These are phyloP conservation scores for Coniferiporia sulphurascens DNA, from an alignment of 1,284 basidiomycete genomes.

Conservation along the genomic window DNA sequence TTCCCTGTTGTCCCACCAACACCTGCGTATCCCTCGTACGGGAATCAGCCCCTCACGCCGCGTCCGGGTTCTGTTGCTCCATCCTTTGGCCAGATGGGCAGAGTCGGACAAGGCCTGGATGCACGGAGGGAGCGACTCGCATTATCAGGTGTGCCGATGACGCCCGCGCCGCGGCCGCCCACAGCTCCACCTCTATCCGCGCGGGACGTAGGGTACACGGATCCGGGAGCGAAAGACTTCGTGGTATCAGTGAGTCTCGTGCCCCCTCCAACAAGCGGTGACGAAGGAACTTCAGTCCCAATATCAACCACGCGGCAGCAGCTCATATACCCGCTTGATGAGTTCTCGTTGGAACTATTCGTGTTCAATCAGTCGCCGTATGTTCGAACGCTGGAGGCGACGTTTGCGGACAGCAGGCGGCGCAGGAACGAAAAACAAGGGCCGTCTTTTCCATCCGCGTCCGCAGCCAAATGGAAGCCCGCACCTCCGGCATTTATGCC, in stretches of 20 bases:
- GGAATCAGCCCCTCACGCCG: conserved; percentile 39
- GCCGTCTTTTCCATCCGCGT: conserved; percentile 3
- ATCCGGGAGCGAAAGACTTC: conserved; percentile 45
- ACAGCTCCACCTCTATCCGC: conserved; percentile 24
- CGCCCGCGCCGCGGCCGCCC: conserved; percentile 49
- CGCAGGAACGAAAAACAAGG: conserved; percentile 35
- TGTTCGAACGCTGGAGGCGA: conserved; percentile 74
- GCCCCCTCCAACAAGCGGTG: conserved; percentile 22
- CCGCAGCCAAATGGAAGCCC: conserved; percentile 31
- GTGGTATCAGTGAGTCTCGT: conserved; percentile 73
- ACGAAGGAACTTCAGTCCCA: conserved; percentile 19
- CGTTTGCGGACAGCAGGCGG: conserved; percentile 53
- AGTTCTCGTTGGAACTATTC: conserved; percentile 83
- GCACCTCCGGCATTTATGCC: conserved; percentile 64
- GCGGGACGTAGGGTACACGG: conserved; percentile 24
- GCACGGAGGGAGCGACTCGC: conserved; percentile 50
- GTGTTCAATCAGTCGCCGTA: conserved; percentile 82
- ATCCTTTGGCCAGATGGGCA: conserved; percentile 40
- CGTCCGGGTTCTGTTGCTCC: conserved; percentile 54
- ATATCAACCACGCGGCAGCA: conserved; percentile 24
- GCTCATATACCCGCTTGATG: conserved; percentile 64
- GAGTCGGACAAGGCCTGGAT: conserved; percentile 57
- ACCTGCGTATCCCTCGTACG: conserved; percentile 68
- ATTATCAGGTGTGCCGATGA: conserved; percentile 36
- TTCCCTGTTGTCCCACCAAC: conserved; percentile 42